A percentile compares a stretch with the other conserved stretches of the same genome.
Evolutionary conservation across 805 yeast species (phyloP).

Genomic region (Pachysolen tannophilus): DNA sequence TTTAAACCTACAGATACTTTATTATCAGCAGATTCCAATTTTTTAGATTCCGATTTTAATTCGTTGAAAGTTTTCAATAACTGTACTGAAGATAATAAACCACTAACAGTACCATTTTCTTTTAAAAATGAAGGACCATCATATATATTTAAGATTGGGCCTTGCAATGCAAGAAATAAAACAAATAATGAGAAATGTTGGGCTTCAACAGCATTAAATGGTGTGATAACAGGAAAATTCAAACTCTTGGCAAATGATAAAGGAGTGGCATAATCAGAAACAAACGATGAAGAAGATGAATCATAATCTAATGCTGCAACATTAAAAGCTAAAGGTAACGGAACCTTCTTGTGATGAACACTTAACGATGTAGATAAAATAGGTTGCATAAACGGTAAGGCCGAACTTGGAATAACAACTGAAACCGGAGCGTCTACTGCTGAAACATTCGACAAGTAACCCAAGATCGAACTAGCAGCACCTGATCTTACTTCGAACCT

Average conservation of each 20-base stretch:
- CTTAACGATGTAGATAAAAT: constrained; percentile 34
- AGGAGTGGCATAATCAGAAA: constrained; percentile 57
- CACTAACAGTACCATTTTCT: constrained; percentile 37
- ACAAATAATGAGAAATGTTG: constrained; percentile 62
- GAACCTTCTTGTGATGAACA: constrained; percentile 20
- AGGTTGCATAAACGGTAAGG: constrained; percentile 62
- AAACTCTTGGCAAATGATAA: constrained; percentile 54
- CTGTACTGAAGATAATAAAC: constrained; percentile 34
- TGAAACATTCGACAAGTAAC: constrained; percentile 37
- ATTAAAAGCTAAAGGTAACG: constrained; percentile 58
- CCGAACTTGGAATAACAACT: constrained; percentile 58
- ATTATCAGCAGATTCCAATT: constrained; percentile 23
- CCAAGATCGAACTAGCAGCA: constrained; percentile 72
- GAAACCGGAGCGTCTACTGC: constrained; percentile 18
- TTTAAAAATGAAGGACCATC: constrained; percentile 69
- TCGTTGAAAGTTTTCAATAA: constrained; percentile 30
- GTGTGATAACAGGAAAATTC: constrained; percentile 62
- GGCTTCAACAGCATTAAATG: constrained; percentile 53
- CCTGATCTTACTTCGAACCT: constrained; percentile 72
- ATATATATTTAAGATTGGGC: constrained; percentile 63
- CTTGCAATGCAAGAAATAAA: constrained; percentile 49
- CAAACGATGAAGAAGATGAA: constrained; percentile 38
- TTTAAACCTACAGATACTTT: constrained; percentile 38
- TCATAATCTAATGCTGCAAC: constrained; percentile 75
- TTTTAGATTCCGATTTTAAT: constrained; percentile 21